phyloP scores from a whole-genome alignment of 768 basidiomycete genomes.

The Russula lepida region DNA sequence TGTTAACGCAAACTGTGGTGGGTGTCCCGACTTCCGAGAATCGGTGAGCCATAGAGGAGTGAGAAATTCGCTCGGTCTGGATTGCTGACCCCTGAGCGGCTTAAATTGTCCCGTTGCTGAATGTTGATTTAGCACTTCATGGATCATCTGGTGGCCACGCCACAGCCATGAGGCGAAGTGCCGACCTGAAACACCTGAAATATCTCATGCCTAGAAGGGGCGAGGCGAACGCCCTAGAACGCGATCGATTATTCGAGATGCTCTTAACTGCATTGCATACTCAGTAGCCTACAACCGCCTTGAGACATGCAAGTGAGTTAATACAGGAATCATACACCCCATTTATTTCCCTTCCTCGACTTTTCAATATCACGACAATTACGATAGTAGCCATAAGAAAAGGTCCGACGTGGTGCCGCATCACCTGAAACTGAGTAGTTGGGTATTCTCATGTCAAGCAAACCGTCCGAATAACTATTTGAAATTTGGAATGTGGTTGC shows the following conservation, averaged over 20 bases:
- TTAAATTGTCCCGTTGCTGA: not conserved
- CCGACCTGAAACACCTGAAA: not conserved
- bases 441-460: not conserved
- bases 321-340: not conserved
- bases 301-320: not conserved
- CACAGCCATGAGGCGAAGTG: not conserved
- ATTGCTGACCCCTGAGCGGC: not conserved
- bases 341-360: not conserved
- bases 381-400: not conserved
- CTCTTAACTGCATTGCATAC: not conserved
- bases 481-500: not conserved
- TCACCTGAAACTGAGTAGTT: not conserved
- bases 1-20: not conserved
- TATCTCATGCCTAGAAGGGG: constrained; percentile 1
- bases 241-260: not conserved
- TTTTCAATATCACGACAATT: not conserved
- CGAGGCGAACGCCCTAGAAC: not conserved
- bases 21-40: not conserved
- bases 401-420: not conserved
- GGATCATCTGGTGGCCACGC: not conserved
- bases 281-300: not conserved
- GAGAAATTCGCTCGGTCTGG: not conserved
- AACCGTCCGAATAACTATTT: not conserved
- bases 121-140: too few species aligned
- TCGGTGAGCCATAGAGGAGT: not conserved